Base-by-base conservation (phyloP, 2,329 filamentous ascomycete species). In the Colletotrichum sp. region DNA sequence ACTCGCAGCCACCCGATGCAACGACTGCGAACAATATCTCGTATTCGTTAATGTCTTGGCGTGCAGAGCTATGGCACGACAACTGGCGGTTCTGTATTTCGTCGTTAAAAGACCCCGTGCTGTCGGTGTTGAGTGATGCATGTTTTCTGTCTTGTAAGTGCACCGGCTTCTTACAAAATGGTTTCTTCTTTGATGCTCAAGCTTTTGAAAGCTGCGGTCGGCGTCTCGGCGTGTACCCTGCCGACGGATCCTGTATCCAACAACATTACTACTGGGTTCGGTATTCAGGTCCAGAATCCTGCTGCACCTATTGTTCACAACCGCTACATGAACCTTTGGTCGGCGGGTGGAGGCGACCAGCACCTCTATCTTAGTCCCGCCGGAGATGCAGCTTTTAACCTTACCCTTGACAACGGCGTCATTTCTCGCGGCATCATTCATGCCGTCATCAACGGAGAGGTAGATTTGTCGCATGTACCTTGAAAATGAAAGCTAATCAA, bases 361-460 rank as follows among this genome's bases (percentile, higher is more conserved):
- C 84, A 86, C 75, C 76, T 85, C n/a, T 84, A 83, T 69, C 80
- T 86, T 33, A 79, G 78, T 38, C 83, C 84, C 2, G 80, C 82
- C 1, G 85, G 85, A 34, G 81, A 82, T 62, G 74, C 77, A 4
- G 82, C 84, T 5, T 80, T 78, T 61, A 79, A 84, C 69, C 79
- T 85, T 51, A 81, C 81, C 4, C 82, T 87, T 31, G 78, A 82
- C 38, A 76, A 83, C 57, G 85, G 85, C 8, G 78, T 85, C 16
- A 80, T 86, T 21, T 73, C 71, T 24, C 34, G 67, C n/a, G 71
- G 71, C 77, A 83, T 66, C 13, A 70, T 75, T 27, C 81, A 81
- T 29, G 84, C 84, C 2, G 85, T 86, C 33, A 86, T 87, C 66
- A 85, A 86, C 54, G 84, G 85, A 74, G 85, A 87, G 79, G 85